Evolutionary conservation across 2,329 filamentous ascomycete species (phyloP), one percentile per base, ranked within the genome.

Genomic region (Scedosporium boydii): DNA sequence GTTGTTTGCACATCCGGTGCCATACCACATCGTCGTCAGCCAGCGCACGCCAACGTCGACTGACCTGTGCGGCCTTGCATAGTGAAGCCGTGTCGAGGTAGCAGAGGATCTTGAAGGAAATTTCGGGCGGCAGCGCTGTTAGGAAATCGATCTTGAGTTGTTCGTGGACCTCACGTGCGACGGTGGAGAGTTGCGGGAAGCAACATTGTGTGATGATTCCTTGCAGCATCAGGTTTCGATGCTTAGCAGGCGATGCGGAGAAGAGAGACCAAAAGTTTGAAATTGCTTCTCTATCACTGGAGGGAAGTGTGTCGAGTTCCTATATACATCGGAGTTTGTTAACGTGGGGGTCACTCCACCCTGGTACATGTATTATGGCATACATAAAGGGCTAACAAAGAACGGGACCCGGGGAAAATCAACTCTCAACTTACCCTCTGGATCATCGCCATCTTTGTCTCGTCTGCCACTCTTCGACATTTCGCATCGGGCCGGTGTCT

Each of bases 21-120:
- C 95, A 99, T 3, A 99, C 93, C 7, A 96, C 89, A 73, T 99
- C 93, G 71, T 97, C 93, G 69, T 98, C 95, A n/a, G 95, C 93
- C 48, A 99, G 78, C 63, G 85, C 85, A 65, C 91, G 84, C 95
- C 95, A 99, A 68, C 88, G 83, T 63, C 87, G 85, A 72, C 91
- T 97, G 62, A 99, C 95, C 74, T 97, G 93, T 0, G 95, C 91
- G 1, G 95, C 93, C 73, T 96, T 96, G 79, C 95, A 98, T 0
- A 99, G 82, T 0, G 93, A 97, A 2, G 90, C 89, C 0, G 93
- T 97, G 73, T 99, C 95, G 63, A 99, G 87, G 69, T 90, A 95
- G 69, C 89, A 93, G 2, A 99, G 82, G 44, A 99, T 93, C 74
- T 96, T 96, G 77, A 96, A 95, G 18, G 92, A 91, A 38, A 99